These are phyloP conservation scores for Trypanosoma melophagium DNA, from an alignment of 208 protist genomes.

Conservation along the genomic window DNA sequence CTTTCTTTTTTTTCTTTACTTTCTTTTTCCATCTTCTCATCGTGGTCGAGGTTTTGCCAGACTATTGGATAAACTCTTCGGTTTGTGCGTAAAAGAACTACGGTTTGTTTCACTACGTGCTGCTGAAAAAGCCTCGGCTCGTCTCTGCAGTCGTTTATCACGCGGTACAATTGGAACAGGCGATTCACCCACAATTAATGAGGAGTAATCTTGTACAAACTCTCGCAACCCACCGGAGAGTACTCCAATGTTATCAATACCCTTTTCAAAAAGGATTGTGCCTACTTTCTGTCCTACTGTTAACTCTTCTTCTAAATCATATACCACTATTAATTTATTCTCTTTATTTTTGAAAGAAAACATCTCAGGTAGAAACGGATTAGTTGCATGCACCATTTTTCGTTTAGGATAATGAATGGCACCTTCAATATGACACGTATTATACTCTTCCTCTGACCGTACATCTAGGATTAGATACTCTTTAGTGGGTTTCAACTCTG, in stretches of 20 bases:
- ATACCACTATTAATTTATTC: slow-evolving; percentile 80
- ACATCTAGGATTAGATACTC: slow-evolving; percentile 84
- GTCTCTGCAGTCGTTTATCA: slow-evolving; percentile 66
- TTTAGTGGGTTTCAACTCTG: slow-evolving; percentile 9
- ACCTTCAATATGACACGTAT: slow-evolving; percentile 72
- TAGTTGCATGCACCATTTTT: slow-evolving; percentile 71
- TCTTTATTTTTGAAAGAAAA: slow-evolving; percentile 88
- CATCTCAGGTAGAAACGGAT: slow-evolving; percentile 82
- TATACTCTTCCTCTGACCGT: slow-evolving; percentile 71
- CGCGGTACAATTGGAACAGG: slow-evolving; percentile 72
- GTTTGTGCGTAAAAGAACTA: slow-evolving; percentile 66
- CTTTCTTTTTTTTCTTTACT: not conserved
- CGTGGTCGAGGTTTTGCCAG: slow-evolving; percentile 46
- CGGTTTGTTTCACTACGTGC: slow-evolving; percentile 77
- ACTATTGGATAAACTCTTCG: slow-evolving; percentile 84
- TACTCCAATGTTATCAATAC: slow-evolving; percentile 85
- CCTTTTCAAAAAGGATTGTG: slow-evolving; percentile 80
- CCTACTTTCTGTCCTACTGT: slow-evolving; percentile 46
- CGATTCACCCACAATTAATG: slow-evolving; percentile 46
- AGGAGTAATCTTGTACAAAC: slow-evolving; percentile 80
- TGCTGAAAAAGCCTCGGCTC: slow-evolving; percentile 61
- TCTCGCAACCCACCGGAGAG: slow-evolving; percentile 80
- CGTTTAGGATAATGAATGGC: slow-evolving; percentile 83
- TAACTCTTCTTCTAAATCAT: slow-evolving; percentile 83
- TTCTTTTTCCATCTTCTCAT: not conserved